These are phyloP conservation scores for Hypoxylon subgilvum DNA, from an alignment of 495 filamentous ascomycete genomes.

Conservation along the genomic window DNA sequence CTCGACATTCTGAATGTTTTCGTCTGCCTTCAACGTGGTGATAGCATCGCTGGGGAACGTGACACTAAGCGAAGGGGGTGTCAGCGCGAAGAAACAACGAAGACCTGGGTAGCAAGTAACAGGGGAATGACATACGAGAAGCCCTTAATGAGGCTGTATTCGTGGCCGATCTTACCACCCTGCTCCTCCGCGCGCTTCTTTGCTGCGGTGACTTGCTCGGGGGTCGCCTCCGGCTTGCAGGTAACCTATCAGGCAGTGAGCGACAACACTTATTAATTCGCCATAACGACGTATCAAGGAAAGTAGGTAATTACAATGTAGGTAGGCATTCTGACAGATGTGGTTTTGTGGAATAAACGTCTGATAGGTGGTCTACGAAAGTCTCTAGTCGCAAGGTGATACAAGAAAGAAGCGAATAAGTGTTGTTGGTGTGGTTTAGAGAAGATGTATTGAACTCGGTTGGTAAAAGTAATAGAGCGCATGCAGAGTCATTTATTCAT, in stretches of 20 bases:
- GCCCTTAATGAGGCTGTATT: constrained; percentile 85
- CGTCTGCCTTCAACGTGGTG: constrained; percentile 63
- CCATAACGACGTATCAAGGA: constrained; percentile 12
- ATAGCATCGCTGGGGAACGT: constrained; percentile 72
- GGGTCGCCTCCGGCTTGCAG: constrained; percentile 67
- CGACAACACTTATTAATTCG: constrained; percentile 3
- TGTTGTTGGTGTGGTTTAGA: constrained; percentile 8
- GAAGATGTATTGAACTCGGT: constrained; percentile 9
- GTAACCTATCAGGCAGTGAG: constrained; percentile 66
- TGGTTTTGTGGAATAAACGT: constrained; percentile 27
- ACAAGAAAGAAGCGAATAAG: constrained; percentile 6
- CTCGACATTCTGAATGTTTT: constrained; percentile 77
- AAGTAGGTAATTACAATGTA: constrained; percentile 65
- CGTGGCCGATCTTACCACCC: constrained; percentile 81
- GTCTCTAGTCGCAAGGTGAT: constrained; percentile 4
- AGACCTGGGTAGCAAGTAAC: background rate
- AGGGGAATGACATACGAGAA: constrained; percentile 75
- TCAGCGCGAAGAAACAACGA: background rate
- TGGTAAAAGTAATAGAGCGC: constrained; percentile 6
- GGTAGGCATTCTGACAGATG: constrained; percentile 65
- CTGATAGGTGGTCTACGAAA: constrained; percentile 14
- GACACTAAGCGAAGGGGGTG: constrained; percentile 61
- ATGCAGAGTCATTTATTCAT: constrained; percentile 24
- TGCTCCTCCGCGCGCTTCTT: constrained; percentile 72
- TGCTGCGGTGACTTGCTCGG: constrained; percentile 70